Evolutionary conservation across 1,284 basidiomycete species (phyloP).

Genomic region (Cryptococcus sp.): DNA sequence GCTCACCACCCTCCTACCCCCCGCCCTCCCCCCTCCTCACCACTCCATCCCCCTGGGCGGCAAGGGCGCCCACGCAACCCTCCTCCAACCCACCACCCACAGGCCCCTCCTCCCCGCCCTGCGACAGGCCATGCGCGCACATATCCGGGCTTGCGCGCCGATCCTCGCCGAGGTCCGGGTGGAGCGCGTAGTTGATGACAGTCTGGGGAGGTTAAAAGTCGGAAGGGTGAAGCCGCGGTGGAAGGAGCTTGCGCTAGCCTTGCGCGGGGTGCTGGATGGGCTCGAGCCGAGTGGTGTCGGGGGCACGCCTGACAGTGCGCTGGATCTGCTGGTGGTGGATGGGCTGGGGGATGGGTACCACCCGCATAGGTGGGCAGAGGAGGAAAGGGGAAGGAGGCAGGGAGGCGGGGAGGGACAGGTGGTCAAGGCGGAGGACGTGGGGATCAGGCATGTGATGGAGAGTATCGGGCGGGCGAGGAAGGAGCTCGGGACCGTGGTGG

Average conservation of each 20-base stretch:
- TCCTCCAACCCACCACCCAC: slow-evolving; percentile 33
- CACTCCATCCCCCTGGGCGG: slow-evolving; percentile 34
- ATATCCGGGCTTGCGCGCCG: slow-evolving; percentile 20
- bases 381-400: slow-evolving; percentile 17
- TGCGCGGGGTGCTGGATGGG: slow-evolving; percentile 16
- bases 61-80: slow-evolving; percentile 20
- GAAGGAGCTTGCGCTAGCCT: slow-evolving; percentile 21
- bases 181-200: slow-evolving; percentile 14
- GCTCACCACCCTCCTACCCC: slow-evolving; percentile 37
- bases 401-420: not conserved
- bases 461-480: slow-evolving; percentile 33
- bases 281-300: not conserved
- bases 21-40: slow-evolving; percentile 7
- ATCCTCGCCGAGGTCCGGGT: slow-evolving; percentile 2
- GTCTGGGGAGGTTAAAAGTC: slow-evolving; percentile 23
- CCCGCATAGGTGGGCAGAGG: slow-evolving; percentile 38
- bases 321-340: slow-evolving; percentile 40
- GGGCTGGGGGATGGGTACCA: slow-evolving; percentile 45
- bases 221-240: slow-evolving; percentile 24
- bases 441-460: slow-evolving; percentile 39
- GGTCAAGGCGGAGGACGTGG: slow-evolving; percentile 26
- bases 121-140: slow-evolving; percentile 21
- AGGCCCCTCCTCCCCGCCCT: slow-evolving; percentile 19
- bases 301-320: not conserved
- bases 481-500: slow-evolving; percentile 38